Percentiles rank a stretch among this genome's conserved stretches.
Evolutionary conservation across 306 rosid genomes (phyloP).

Genomic region (Senna siamea): DNA sequence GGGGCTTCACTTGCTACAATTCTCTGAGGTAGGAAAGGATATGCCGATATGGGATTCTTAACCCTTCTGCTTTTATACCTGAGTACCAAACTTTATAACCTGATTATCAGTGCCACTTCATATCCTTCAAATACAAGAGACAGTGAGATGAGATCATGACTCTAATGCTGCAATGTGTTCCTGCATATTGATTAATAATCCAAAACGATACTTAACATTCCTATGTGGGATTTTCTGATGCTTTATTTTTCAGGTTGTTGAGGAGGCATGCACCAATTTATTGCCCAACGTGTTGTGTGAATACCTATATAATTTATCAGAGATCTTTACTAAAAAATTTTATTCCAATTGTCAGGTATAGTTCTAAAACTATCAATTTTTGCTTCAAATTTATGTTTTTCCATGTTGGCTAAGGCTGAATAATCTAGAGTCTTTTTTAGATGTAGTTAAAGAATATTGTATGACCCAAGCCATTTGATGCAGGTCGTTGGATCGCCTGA

Average conservation of each 20-base stretch:
- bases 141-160: no score
- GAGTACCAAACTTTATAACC: not conserved
- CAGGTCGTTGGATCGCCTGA: constrained; percentile 86
- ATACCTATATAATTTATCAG: constrained; percentile 85
- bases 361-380: constrained; percentile 17
- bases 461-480: constrained; percentile 25
- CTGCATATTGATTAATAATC: constrained; percentile 23
- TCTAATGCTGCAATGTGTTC: not conserved
- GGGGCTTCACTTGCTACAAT: constrained; percentile 87
- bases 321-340: constrained; percentile 70
- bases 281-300: constrained; percentile 86
- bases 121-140: constrained; percentile 15
- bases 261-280: constrained; percentile 86
- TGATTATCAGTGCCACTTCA: not conserved
- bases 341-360: constrained; percentile 92
- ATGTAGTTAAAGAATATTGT: constrained; percentile 23
- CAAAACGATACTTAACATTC: constrained; percentile 1
- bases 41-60: constrained; percentile 9
- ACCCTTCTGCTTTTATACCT: constrained; percentile 25
- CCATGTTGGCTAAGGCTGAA: no score
- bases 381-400: not conserved
- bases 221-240: constrained; percentile 10
- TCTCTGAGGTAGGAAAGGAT: constrained; percentile 77
- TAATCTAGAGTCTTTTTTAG: not conserved
- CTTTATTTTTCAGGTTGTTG: constrained; percentile 68